Conservation (phyloP, 2,329 filamentous ascomycete species). For the Cadophora gregata region DNA sequence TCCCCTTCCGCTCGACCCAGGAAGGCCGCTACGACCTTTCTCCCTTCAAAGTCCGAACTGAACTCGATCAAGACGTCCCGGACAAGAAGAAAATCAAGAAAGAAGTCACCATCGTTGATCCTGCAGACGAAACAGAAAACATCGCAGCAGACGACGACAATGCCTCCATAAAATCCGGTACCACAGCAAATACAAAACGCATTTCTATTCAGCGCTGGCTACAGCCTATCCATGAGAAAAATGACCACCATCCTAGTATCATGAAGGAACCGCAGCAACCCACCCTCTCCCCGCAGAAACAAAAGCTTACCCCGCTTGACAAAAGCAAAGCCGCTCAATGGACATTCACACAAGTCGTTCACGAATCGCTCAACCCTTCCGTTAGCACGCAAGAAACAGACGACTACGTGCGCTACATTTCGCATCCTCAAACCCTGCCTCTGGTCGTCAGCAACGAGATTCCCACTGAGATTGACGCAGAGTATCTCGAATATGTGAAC, state of each 20-base stretch:
- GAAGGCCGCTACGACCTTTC: slow-evolving; percentile 82
- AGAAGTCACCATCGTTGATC: slow-evolving; percentile 72
- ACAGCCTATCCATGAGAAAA: slow-evolving; percentile 51
- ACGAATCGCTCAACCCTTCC: slow-evolving; percentile 83
- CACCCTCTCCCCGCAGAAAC: slow-evolving; percentile 46
- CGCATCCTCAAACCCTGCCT: slow-evolving; percentile 86
- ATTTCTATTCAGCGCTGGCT: slow-evolving; percentile 68
- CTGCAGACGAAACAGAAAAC: slow-evolving; percentile 51
- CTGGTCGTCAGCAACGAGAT: slow-evolving; percentile 76
- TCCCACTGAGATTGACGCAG: slow-evolving; percentile 63
- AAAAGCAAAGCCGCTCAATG: slow-evolving; percentile 85
- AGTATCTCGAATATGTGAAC: slow-evolving; percentile 83
- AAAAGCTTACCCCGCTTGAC: slow-evolving; percentile 67
- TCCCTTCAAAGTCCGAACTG: slow-evolving; percentile 81
- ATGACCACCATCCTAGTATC: slow-evolving; percentile 52
- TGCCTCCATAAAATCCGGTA: slow-evolving; percentile 50
- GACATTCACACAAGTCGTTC: slow-evolving; percentile 86
- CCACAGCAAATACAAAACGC: slow-evolving; percentile 49
- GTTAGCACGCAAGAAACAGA: slow-evolving; percentile 78
- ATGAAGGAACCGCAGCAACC: slow-evolving; percentile 56
- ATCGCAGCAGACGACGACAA: slow-evolving; percentile 49
- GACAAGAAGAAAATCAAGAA: slow-evolving; percentile 70
- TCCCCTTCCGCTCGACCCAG: slow-evolving; percentile 74
- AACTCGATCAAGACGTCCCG: slow-evolving; percentile 61
- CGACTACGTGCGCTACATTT: slow-evolving; percentile 89